Base-by-base conservation (phyloP, 495 filamentous ascomycete genomes). In the Podospora appendiculata region DNA sequence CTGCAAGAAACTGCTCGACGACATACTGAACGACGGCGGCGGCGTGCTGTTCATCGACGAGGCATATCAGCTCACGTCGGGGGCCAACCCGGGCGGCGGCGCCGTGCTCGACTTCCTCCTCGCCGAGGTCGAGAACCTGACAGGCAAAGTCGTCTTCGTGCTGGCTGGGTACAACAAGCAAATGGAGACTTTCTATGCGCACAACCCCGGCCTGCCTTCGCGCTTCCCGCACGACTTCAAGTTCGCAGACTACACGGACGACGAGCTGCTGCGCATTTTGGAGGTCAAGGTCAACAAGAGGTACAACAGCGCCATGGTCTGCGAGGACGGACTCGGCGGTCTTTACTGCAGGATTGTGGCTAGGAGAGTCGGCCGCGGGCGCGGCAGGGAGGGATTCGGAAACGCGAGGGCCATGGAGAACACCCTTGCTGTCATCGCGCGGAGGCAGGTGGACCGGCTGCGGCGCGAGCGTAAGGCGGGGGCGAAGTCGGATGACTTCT, bases 151-250 rank as follows among this genome's bases (percentile, higher is more conserved):
- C 10, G 83, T 87, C 0, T 84, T 94, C 51, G 77, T 94, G 12
- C 72, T 91, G 5, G 87, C 88, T 0, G 88, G 89, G 1, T 92
- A 92, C 67, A 78, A 78, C 48, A 82, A 82, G 50, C 70, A 85
- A 50, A 94, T 94, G 88, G 87, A 92, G 62, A 74, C 72, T 9
- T 89, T 94, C 66, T 89, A 88, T 48, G 78, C 75, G 0, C 86
- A 91, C 55, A 92, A 91, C 51, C 85, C 83, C 1, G 87, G 89
- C 1, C 64, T 93, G 8, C 70, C 79, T 0, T 89, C 86, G 56
- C 82, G 88, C 0, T 79, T 93, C 51, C 89, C 88, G 0, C 67
- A 82, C 39, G 63, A 72, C 14, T 58, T 92, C 18, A 70, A 77
- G 18, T 92, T 92, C 55, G 61, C 77, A 0, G 89, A 92, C 41